Base-by-base conservation (phyloP, 805 yeast species). In the Nakazawaea wyomingensis region DNA sequence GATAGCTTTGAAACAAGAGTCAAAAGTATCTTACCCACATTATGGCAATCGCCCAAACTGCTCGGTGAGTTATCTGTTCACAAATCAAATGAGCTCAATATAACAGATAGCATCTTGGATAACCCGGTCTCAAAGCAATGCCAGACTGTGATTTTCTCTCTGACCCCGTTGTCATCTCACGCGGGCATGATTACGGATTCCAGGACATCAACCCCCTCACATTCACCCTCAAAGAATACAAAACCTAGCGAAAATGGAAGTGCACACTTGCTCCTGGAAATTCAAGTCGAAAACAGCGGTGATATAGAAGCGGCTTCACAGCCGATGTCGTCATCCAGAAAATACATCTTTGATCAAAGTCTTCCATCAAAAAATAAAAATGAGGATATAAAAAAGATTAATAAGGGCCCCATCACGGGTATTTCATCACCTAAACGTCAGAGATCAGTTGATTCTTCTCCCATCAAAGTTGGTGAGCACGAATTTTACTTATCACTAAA, bases 161-260 rank as follows among this genome's bases (percentile, higher is more conserved):
- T 21, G 3, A 24, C 6, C 13, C 19, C n/a, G 13, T 3, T 10
- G 16, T 13, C 30, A 10, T 6, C 14, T 13, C 21, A 26, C 7
- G 30, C 14, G 22, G 6, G 9, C 8, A 20, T 35, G 16, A 14
- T 35, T 3, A 22, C 21, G 9, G 38, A 35, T 10, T 35, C 38
- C 7, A 35, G 38, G 14, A 24, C 30, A 11, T 35, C 38, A n/a
- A 35, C 38, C n/a, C 38, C 38, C n/a, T 14, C 38, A 13, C 29
- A 24, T 13, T 35, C 38, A 9, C 38, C 38, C 9, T n/a, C 9
- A 6, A 24, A 19, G 20, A 19, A 16, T 9, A 34, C n/a, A n/a
- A n/a, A n/a, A 34, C n/a, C 7, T 9, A 7, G 7, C n/a, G 7
- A 9, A n/a, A 5, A 19, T 34, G 14, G 20, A 19, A 34, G 16